A percentile compares a stretch with the other conserved stretches of the same genome.
Evolutionary conservation across 2,329 filamentous ascomycete genomes (phyloP).

Genomic region (Calonectria naviculata): DNA sequence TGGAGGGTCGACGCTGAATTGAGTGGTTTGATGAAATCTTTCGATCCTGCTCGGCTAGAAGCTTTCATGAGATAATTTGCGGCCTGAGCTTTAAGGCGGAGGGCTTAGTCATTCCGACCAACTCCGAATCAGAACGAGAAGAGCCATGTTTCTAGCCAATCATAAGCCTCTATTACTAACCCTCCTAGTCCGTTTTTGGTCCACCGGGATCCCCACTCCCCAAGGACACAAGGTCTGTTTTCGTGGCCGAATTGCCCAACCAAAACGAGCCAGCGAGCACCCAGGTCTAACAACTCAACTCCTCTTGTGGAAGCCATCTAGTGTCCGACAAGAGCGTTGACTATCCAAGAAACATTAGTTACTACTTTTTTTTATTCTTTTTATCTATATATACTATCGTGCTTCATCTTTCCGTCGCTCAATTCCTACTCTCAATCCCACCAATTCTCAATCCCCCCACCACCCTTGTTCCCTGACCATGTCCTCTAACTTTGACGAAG

Average conservation of each 20-base stretch:
- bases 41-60: slow-evolving; percentile 57
- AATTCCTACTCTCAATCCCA: background rate
- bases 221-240: slow-evolving; percentile 31
- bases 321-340: background rate
- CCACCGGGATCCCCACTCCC: slow-evolving; percentile 28
- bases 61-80: slow-evolving; percentile 57
- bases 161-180: slow-evolving; percentile 47
- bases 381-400: background rate
- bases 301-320: background rate
- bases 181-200: slow-evolving; percentile 35
- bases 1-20: slow-evolving; percentile 60
- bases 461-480: slow-evolving; percentile 32
- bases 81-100: slow-evolving; percentile 55
- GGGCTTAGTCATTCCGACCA: slow-evolving; percentile 54
- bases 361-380: background rate
- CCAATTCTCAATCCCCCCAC: slow-evolving; percentile 13
- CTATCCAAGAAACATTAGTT: background rate
- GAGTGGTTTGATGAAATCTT: slow-evolving; percentile 69
- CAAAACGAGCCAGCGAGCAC: slow-evolving; percentile 6
- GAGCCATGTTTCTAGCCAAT: slow-evolving; percentile 45
- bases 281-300: slow-evolving; percentile 12
- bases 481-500: slow-evolving; percentile 48
- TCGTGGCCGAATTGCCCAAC: slow-evolving; percentile 26
- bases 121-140: slow-evolving; percentile 50
- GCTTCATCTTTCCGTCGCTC: background rate